phyloP scores from a whole-genome alignment of 2,329 filamentous ascomycete genomes.

The Aspergillaceae sp. region DNA sequence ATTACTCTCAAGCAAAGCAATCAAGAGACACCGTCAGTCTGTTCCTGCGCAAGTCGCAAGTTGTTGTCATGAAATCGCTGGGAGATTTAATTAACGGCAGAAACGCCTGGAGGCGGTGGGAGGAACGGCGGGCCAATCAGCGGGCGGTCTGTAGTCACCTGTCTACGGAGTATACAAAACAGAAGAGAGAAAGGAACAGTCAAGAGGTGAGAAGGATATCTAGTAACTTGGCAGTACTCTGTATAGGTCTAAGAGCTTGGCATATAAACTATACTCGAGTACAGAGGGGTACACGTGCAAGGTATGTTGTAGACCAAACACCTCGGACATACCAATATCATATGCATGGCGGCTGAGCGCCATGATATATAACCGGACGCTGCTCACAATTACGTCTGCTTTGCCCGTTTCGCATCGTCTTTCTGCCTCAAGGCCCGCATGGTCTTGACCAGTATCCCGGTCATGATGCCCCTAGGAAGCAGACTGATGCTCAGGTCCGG shows the following conservation, averaged over 20 bases:
- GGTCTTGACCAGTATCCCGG: background rate
- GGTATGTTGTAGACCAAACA: background rate
- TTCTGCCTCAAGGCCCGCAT: background rate
- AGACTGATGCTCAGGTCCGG: background rate
- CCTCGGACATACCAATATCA: background rate
- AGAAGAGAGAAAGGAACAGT: background rate
- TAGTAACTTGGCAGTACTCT: too few species aligned
- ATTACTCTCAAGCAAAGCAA: too few species aligned
- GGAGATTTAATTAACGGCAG: too few species aligned
- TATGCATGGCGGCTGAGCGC: background rate
- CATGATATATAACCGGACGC: background rate
- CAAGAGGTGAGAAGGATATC: background rate
- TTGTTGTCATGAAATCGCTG: too few species aligned
- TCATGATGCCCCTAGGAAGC: background rate
- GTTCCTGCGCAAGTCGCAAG: too few species aligned
- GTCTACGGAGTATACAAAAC: background rate
- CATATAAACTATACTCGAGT: too few species aligned
- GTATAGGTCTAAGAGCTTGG: too few species aligned
- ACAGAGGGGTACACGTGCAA: background rate
- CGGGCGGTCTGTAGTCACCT: background rate
- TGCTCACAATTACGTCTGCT: background rate
- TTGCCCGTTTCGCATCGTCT: conserved; percentile 1
- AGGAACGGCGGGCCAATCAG: background rate
- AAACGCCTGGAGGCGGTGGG: background rate
- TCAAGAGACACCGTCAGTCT: too few species aligned